phyloP scores from a whole-genome alignment of 2,329 filamentous ascomycete species.

The Furcasterigmium sp. region DNA sequence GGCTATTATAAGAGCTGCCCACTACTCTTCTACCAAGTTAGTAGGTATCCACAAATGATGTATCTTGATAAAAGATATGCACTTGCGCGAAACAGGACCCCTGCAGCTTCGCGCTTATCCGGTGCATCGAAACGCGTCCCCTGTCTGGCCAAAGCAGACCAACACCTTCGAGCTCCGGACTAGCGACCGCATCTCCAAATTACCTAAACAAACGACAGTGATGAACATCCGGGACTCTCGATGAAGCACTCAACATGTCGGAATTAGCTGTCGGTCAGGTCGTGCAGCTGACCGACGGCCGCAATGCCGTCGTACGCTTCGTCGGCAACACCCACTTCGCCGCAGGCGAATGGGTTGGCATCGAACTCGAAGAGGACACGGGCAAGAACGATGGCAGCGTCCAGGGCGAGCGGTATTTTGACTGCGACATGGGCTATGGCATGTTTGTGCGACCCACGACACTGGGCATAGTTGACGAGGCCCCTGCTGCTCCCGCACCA shows the following conservation, averaged over 20 bases:
- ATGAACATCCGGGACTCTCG: constrained; percentile 8
- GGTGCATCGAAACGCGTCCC: constrained; percentile 2
- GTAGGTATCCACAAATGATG: no score
- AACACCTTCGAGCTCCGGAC: no score
- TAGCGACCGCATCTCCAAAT: no score
- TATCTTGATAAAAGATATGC: no score
- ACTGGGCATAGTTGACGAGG: constrained; percentile 53
- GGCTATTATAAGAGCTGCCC: no score
- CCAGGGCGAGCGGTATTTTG: constrained; percentile 82
- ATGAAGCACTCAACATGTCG: constrained; percentile 37
- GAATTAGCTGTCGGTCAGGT: constrained; percentile 64
- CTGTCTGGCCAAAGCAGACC: not conserved
- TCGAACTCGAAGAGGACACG: constrained; percentile 74
- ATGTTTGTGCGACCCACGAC: constrained; percentile 82
- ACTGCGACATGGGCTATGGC: constrained; percentile 68
- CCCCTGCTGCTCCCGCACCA: constrained; percentile 18
- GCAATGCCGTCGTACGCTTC: constrained; percentile 73
- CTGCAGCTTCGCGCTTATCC: not conserved
- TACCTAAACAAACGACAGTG: no score
- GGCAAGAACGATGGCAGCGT: constrained; percentile 96
- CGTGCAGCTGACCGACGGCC: constrained; percentile 74
- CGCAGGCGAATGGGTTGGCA: constrained; percentile 79
- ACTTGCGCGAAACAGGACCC: no score
- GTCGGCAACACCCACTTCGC: constrained; percentile 76
- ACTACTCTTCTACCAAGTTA: no score